Evolutionary conservation across 2,329 filamentous ascomycete species (phyloP).

Genomic region (Tolypocladium sp.): DNA sequence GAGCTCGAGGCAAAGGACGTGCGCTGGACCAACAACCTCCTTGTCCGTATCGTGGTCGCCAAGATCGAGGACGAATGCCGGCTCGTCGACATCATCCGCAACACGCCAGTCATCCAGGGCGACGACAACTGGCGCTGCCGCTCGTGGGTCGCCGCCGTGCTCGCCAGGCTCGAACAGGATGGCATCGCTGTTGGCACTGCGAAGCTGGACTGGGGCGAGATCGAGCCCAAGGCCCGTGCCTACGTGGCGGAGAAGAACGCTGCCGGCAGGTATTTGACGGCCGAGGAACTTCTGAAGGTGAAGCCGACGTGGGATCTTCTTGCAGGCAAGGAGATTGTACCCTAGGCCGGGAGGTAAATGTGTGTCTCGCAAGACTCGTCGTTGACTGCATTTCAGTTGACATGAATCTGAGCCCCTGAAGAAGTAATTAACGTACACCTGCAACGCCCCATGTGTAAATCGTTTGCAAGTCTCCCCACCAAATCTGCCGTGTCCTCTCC

Average conservation of each 20-base stretch:
- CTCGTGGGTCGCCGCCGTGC: conserved; percentile 25
- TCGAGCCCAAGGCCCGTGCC: conserved; percentile 21
- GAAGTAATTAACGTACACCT: neutral
- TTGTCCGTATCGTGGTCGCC: conserved; percentile 27
- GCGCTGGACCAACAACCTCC: conserved; percentile 15
- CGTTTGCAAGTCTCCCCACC: conserved; percentile 20
- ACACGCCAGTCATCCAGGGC: conserved; percentile 20
- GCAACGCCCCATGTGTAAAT: neutral
- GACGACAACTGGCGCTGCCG: conserved; percentile 29
- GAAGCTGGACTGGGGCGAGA: conserved; percentile 23
- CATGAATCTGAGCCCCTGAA: neutral
- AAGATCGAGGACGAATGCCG: conserved; percentile 25
- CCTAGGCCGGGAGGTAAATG: conserved; percentile 1
- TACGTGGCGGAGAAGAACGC: conserved; percentile 25
- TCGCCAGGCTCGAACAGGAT: conserved; percentile 22
- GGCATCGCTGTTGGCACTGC: conserved; percentile 26
- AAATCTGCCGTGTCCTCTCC: conserved; percentile 28
- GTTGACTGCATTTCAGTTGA: neutral
- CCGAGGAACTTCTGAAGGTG: conserved; percentile 6
- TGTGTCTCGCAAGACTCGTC: neutral
- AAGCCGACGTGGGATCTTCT: conserved; percentile 21
- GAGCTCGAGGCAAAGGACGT: conserved; percentile 11
- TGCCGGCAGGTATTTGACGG: conserved; percentile 9
- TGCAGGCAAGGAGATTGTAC: conserved; percentile 12
- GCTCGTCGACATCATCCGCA: conserved; percentile 20